A percentile compares a stretch with the other conserved stretches of the same genome.
Evolutionary conservation across 768 basidiomycete genomes (phyloP).

Genomic region (Leccinum barrowsii): DNA sequence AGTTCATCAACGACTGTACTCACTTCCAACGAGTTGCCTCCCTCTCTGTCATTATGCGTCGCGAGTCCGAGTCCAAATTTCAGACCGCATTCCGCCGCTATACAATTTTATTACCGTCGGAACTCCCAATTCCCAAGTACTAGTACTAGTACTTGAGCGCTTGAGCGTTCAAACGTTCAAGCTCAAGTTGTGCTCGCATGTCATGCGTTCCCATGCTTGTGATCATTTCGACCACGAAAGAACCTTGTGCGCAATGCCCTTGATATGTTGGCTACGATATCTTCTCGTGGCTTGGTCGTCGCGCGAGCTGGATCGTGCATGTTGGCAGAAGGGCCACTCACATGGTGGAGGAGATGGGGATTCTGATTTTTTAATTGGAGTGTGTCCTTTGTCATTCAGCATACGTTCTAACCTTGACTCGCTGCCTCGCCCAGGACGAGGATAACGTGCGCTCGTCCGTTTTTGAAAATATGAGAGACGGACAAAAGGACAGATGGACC

Average conservation of each 20-base stretch:
- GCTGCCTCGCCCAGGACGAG: conserved; percentile 58
- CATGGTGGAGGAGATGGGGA: conserved; percentile 75
- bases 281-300: conserved; percentile 63
- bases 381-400: conserved; percentile 36
- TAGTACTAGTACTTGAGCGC: too few relatives aligned
- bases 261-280: conserved; percentile 69
- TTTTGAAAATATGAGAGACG: conserved; percentile 73
- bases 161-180: too few relatives aligned
- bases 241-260: conserved; percentile 36
- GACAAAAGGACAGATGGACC: conserved; percentile 66
- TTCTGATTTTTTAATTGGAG: conserved; percentile 84
- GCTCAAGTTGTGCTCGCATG: too few relatives aligned
- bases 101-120: too few relatives aligned
- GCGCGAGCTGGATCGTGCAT: conserved; percentile 83
- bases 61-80: too few relatives aligned
- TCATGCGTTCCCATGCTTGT: too few relatives aligned
- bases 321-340: conserved; percentile 81
- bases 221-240: too few relatives aligned
- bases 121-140: too few relatives aligned
- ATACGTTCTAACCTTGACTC: conserved; percentile 11
- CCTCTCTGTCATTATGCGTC: too few relatives aligned
- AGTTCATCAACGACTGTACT: too few relatives aligned
- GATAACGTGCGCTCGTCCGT: conserved; percentile 60
- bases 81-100: too few relatives aligned
- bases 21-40: too few relatives aligned